Evolutionary conservation across 75 land plant species (phyloP).

Genomic region (Chamaecyparis obtusa): DNA sequence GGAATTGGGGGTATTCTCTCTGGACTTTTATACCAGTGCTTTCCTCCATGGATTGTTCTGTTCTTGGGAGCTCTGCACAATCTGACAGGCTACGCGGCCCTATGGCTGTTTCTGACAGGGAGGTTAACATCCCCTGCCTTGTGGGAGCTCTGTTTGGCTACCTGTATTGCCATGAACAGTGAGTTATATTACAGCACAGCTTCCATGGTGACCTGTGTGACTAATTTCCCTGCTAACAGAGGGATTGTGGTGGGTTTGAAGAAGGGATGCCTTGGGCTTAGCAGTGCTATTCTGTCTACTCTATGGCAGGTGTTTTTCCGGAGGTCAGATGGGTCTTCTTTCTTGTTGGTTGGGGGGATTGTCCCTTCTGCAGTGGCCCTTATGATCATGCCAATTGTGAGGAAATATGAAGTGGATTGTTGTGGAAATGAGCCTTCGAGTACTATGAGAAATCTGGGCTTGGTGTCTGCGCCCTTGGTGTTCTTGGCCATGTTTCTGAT

Average conservation of each 20-base stretch:
- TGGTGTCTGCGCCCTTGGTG: background rate
- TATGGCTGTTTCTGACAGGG: constrained; percentile 22
- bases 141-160: constrained; percentile 25
- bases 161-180: constrained; percentile 28
- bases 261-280: constrained; percentile 28
- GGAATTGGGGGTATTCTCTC: constrained; percentile 33
- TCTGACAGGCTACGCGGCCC: constrained; percentile 19
- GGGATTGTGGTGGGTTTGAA: constrained; percentile 40
- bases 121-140: constrained; percentile 13
- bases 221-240: constrained; percentile 38
- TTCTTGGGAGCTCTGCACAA: constrained; percentile 19
- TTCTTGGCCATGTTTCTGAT: background rate
- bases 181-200: constrained; percentile 38
- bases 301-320: constrained; percentile 11
- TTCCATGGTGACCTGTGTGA: constrained; percentile 32
- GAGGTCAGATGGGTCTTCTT: background rate
- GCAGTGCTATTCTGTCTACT: constrained; percentile 28
- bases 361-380: background rate
- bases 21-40: constrained; percentile 30
- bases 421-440: background rate
- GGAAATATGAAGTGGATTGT: background rate
- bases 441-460: background rate
- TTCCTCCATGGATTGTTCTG: background rate
- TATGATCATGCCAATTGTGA: background rate
- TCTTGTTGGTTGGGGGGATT: background rate